Conservation (phyloP, 108 stramenopile species). For the Phaeodactylum tricornutum region DNA sequence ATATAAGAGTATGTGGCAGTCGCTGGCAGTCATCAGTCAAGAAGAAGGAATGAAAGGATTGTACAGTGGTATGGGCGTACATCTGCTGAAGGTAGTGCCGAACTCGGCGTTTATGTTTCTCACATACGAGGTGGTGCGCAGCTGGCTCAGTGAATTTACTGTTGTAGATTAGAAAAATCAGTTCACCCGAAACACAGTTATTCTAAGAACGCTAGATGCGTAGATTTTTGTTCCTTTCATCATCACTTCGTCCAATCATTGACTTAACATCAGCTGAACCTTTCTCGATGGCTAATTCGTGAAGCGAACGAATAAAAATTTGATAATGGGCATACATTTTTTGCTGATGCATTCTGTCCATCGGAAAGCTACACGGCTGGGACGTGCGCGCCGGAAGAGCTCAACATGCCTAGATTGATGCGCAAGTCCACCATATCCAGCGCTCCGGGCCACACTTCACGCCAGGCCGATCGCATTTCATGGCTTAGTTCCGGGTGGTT, state of each 20-base stretch:
- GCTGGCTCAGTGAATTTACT: conserved; percentile 45
- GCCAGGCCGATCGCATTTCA: conserved; percentile 75
- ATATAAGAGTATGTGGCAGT: conserved; percentile 92
- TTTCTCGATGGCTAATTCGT: too few species aligned
- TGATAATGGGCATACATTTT: too few species aligned
- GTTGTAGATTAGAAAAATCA: conserved; percentile 34
- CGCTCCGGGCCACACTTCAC: conserved; percentile 82
- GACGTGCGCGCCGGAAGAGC: too few species aligned
- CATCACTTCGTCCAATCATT: too few species aligned
- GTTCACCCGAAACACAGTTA: too few species aligned
- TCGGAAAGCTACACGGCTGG: too few species aligned
- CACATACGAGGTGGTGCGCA: conserved; percentile 69
- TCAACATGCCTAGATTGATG: too few species aligned
- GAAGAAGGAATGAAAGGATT: conserved; percentile 80
- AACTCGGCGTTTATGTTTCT: conserved; percentile 94
- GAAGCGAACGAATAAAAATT: too few species aligned
- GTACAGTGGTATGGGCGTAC: conserved; percentile 88
- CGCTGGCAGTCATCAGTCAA: conserved; percentile 66
- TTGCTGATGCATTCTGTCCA: too few species aligned
- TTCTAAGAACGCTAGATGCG: too few species aligned
- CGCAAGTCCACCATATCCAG: conserved; percentile 57
- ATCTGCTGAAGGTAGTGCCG: conserved; percentile 86
- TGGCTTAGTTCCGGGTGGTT: conserved; percentile 75
- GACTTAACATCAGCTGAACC: too few species aligned
- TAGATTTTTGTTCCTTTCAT: too few species aligned